These are phyloP conservation scores for Syzygium oleosum DNA, from an alignment of 345 rosid species.

Conservation along the genomic window DNA sequence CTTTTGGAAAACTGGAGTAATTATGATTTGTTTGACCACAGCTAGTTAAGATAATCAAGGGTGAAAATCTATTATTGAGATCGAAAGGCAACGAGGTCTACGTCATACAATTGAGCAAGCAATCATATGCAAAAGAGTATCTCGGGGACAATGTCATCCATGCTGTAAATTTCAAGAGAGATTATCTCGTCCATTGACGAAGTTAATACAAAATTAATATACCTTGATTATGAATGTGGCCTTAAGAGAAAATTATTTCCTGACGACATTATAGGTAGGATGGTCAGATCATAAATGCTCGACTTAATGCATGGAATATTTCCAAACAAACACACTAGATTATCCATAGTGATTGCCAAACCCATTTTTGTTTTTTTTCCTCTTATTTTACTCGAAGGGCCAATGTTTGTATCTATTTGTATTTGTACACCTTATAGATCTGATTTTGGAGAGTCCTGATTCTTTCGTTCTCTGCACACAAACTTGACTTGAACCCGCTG, in stretches of 20 bases:
- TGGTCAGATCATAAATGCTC: not conserved
- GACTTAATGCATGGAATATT: not conserved
- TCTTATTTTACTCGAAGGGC: not conserved
- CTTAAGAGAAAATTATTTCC: not conserved
- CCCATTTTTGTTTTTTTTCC: not conserved
- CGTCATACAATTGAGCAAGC: not conserved
- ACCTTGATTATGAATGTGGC: not conserved
- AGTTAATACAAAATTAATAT: not conserved
- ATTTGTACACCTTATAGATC: no score
- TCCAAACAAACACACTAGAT: not conserved
- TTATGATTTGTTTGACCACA: not conserved
- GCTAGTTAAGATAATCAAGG: not conserved
- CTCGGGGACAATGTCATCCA: fast-evolving
- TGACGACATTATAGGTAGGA: not conserved
- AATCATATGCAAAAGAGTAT: not conserved
- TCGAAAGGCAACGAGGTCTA: not conserved
- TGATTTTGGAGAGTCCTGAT: not conserved
- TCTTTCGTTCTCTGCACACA: not conserved
- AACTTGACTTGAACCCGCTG: not conserved
- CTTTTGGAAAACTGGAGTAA: not conserved
- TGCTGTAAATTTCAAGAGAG: no score
- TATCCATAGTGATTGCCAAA: not conserved
- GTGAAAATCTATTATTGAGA: not conserved
- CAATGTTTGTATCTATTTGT: not conserved
- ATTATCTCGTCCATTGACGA: not conserved